Conservation (phyloP, 768 basidiomycete species). For the Sarcodon sp. region DNA sequence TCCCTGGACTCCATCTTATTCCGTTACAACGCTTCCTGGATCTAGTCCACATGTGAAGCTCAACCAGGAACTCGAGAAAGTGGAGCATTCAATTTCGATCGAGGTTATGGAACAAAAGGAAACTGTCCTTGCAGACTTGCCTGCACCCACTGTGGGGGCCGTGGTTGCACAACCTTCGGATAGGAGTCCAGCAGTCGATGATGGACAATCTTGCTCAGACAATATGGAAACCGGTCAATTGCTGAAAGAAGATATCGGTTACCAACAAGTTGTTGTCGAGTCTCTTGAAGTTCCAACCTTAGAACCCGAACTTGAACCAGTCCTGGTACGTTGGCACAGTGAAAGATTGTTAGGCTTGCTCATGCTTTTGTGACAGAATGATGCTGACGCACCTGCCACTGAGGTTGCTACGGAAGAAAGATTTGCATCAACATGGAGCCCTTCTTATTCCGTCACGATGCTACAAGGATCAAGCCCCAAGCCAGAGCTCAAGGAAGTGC, state of each 20-base stretch:
- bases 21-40: slow-evolving; percentile 22
- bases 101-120: background rate
- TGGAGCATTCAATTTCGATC: background rate
- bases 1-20: slow-evolving; percentile 26
- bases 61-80: background rate
- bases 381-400: no score
- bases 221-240: no score
- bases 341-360: no score
- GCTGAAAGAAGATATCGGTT: no score
- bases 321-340: no score
- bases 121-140: background rate
- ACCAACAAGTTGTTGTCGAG: no score
- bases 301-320: no score
- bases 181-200: slow-evolving; percentile 8
- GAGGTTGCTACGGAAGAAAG: slow-evolving; percentile 4
- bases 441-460: slow-evolving; percentile 25
- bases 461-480: slow-evolving; percentile 11
- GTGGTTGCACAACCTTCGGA: slow-evolving; percentile 5
- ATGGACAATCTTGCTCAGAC: slow-evolving; percentile 1
- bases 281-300: no score
- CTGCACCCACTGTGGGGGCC: background rate
- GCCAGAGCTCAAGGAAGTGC: slow-evolving; percentile 1
- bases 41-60: slow-evolving; percentile 4
- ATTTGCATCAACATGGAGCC: slow-evolving; percentile 22
- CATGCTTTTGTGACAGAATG: no score